Conservation (phyloP, 2,329 filamentous ascomycete species). For the Neobulgaria alba region DNA sequence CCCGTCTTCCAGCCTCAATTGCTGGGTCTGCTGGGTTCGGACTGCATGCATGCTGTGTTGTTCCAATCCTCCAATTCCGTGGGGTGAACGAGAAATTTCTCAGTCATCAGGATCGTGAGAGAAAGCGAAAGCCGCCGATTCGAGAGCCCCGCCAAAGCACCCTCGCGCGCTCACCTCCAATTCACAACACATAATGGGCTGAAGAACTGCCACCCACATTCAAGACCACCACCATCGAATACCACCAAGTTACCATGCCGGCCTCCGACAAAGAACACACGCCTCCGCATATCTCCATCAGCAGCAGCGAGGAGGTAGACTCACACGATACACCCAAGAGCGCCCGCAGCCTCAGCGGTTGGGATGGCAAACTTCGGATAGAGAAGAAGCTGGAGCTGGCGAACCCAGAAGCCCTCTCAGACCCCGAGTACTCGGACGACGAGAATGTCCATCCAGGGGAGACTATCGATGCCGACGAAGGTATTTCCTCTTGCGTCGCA, state of each 20-base stretch:
- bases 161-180: too few species aligned
- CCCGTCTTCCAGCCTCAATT: constrained; percentile 1
- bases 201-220: not conserved
- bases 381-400: constrained; percentile 59
- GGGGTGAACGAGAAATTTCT: not conserved
- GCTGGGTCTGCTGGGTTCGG: too few species aligned
- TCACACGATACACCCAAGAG: constrained; percentile 22
- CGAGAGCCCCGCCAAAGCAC: not conserved
- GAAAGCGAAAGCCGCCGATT: not conserved
- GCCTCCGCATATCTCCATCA: constrained; percentile 22
- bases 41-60: constrained; percentile 7
- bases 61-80: too few species aligned
- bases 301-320: constrained; percentile 15
- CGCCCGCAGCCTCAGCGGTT: constrained; percentile 54
- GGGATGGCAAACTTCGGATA: constrained; percentile 76
- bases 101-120: not conserved
- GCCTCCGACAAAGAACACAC: constrained; percentile 18
- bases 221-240: constrained; percentile 3
- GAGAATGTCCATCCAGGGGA: constrained; percentile 62
- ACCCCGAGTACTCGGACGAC: constrained; percentile 77
- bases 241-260: constrained; percentile 10
- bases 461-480: constrained; percentile 73
- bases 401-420: constrained; percentile 75
- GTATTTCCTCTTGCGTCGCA: constrained; percentile 33
- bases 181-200: constrained; percentile 9